These are phyloP conservation scores for Diaporthe australafricana DNA, from an alignment of 2,329 filamentous ascomycete genomes.

Conservation along the genomic window DNA sequence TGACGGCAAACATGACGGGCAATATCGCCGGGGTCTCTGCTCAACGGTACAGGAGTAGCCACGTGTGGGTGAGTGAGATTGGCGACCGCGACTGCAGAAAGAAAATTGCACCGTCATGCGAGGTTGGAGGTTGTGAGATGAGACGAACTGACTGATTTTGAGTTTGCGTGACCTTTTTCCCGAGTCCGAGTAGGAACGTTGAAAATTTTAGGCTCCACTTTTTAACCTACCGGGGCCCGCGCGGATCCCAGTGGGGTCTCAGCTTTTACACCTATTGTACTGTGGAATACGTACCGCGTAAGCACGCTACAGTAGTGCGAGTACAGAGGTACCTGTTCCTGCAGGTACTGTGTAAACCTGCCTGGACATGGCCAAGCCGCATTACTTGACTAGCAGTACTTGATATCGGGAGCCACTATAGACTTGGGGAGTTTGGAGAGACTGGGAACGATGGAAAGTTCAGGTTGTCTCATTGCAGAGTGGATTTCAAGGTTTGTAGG, in stretches of 20 bases:
- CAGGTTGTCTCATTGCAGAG: not conserved
- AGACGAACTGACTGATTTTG: conserved; percentile 13
- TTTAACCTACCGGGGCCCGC: conserved; percentile 31
- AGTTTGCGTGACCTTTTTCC: conserved; percentile 8
- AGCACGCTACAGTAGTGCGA: too few species aligned
- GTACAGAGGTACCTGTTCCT: too few species aligned
- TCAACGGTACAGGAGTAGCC: not conserved
- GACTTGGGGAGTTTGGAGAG: not conserved
- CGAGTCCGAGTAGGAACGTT: conserved; percentile 23
- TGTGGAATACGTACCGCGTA: not conserved
- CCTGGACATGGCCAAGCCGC: not conserved
- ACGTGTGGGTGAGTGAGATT: not conserved
- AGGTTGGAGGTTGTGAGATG: conserved; percentile 21
- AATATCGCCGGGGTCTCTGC: not conserved
- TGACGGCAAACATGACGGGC: conserved; percentile 84
- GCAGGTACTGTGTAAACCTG: conserved; percentile 7
- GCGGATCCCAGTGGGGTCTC: conserved; percentile 19
- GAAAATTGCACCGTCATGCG: not conserved
- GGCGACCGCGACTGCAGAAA: not conserved
- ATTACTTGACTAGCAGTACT: not conserved
- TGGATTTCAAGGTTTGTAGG: not conserved
- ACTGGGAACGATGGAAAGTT: not conserved
- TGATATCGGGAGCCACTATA: not conserved
- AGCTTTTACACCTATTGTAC: not conserved
- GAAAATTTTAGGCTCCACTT: conserved; percentile 32